These are phyloP conservation scores for Kentomonas sorsogonicus DNA, from an alignment of 208 protist genomes.

Conservation along the genomic window DNA sequence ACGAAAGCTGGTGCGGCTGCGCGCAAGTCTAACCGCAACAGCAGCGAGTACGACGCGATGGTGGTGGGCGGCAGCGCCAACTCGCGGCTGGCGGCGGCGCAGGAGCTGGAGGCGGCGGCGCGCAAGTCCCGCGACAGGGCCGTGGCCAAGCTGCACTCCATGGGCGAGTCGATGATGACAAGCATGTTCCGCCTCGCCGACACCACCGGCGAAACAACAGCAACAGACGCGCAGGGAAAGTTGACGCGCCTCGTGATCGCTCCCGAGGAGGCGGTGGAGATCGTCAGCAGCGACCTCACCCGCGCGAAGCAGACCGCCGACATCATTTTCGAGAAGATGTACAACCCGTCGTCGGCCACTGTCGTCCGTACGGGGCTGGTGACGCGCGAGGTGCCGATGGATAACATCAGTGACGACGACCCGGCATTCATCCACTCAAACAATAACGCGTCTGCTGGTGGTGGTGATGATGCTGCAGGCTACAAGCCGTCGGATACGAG, in stretches of 20 bases:
- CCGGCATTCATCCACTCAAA: too few relatives aligned
- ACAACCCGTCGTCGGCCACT: neutral
- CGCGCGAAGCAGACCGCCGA: slow-evolving; percentile 58
- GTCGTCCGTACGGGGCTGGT: too few relatives aligned
- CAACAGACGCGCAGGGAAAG: too few relatives aligned
- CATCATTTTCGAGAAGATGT: slow-evolving; percentile 29
- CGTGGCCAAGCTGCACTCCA: too few relatives aligned
- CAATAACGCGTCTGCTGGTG: too few relatives aligned
- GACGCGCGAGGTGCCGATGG: too few relatives aligned
- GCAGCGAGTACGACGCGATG: neutral
- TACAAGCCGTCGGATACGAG: too few relatives aligned
- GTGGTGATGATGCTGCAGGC: too few relatives aligned
- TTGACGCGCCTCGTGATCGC: slow-evolving; percentile 26
- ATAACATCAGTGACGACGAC: too few relatives aligned
- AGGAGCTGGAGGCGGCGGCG: slow-evolving; percentile 12
- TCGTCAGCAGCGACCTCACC: slow-evolving; percentile 39
- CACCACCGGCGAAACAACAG: too few relatives aligned
- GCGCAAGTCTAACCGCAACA: neutral
- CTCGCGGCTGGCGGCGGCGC: neutral
- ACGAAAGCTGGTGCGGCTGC: neutral
- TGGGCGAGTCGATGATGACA: too few relatives aligned
- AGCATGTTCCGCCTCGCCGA: too few relatives aligned
- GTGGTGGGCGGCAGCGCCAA: neutral
- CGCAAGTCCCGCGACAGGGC: slow-evolving; percentile 13
- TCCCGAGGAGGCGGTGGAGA: slow-evolving; percentile 30